Conservation (phyloP, 768 basidiomycete species). For the Pseudohyphozyma bogoriensis region DNA sequence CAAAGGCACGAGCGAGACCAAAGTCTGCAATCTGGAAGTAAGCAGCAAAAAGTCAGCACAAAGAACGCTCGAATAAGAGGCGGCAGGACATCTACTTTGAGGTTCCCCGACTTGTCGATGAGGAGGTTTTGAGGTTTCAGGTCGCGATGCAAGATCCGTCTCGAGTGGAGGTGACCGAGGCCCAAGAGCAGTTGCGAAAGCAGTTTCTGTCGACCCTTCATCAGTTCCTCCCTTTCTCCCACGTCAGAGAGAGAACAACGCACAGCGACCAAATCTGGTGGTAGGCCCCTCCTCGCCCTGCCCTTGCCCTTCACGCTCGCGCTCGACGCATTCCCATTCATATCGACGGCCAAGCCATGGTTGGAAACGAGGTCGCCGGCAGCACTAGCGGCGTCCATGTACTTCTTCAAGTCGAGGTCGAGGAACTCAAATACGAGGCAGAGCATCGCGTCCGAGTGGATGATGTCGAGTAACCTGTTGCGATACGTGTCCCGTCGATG, state of each 20-base stretch:
- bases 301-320: constrained; percentile 10
- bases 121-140: constrained; percentile 78
- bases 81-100: constrained; percentile 54
- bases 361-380: constrained; percentile 34
- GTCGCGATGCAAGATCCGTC: constrained; percentile 89
- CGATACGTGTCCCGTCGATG: neutral
- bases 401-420: constrained; percentile 90
- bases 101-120: constrained; percentile 76
- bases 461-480: constrained; percentile 79
- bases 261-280: constrained; percentile 77
- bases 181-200: constrained; percentile 85
- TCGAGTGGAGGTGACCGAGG: constrained; percentile 85
- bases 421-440: constrained; percentile 98
- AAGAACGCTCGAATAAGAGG: neutral
- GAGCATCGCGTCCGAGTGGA: constrained; percentile 91
- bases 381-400: constrained; percentile 81
- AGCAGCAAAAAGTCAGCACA: neutral
- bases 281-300: constrained; percentile 34
- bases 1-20: constrained; percentile 89
- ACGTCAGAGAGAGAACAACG: constrained; percentile 6
- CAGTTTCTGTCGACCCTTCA: constrained; percentile 62
- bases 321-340: neutral
- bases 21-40: constrained; percentile 57
- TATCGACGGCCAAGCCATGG: neutral
- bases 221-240: neutral